phyloP scores from a whole-genome alignment of 1,284 basidiomycete genomes.

The Baeospora myosura region DNA sequence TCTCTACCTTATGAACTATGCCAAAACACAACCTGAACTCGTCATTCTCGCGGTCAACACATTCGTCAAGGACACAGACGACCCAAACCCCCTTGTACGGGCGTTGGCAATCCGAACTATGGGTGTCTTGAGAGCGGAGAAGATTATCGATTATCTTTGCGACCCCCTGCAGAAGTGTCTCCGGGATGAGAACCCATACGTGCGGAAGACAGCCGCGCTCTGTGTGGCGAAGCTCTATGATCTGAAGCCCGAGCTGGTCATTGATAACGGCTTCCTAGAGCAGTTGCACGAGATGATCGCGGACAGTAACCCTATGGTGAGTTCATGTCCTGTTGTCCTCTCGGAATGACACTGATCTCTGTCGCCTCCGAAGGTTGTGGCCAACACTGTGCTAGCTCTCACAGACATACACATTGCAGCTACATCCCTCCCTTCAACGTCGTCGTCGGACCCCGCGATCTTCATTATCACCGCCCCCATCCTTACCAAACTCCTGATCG shows the following conservation, averaged over 20 bases:
- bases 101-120: slow-evolving; percentile 97
- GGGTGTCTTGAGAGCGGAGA: slow-evolving; percentile 94
- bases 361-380: slow-evolving; percentile 78
- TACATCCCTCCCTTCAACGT: slow-evolving; percentile 44
- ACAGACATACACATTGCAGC: slow-evolving; percentile 83
- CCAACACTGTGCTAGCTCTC: slow-evolving; percentile 90
- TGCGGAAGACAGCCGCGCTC: slow-evolving; percentile 93
- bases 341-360: slow-evolving; percentile 3
- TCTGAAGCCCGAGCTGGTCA: slow-evolving; percentile 89
- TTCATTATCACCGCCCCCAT: slow-evolving; percentile 81
- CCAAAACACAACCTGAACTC: slow-evolving; percentile 93
- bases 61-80: slow-evolving; percentile 95
- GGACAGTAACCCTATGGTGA: slow-evolving; percentile 95
- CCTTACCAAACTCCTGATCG: slow-evolving; percentile 87
- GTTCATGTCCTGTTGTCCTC: slow-evolving; percentile 17
- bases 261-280: slow-evolving; percentile 92
- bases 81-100: slow-evolving; percentile 92
- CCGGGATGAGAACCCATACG: slow-evolving; percentile 94
- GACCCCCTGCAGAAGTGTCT: slow-evolving; percentile 90
- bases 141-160: slow-evolving; percentile 97
- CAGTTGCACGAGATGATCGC: slow-evolving; percentile 86
- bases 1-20: slow-evolving; percentile 97
- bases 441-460: slow-evolving; percentile 56
- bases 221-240: slow-evolving; percentile 97
- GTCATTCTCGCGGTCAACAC: slow-evolving; percentile 99